Percentiles rank a stretch among this genome's conserved stretches.
Evolutionary conservation across 1,139 yeast genomes (phyloP).

Genomic region (Maudiozyma humilis): DNA sequence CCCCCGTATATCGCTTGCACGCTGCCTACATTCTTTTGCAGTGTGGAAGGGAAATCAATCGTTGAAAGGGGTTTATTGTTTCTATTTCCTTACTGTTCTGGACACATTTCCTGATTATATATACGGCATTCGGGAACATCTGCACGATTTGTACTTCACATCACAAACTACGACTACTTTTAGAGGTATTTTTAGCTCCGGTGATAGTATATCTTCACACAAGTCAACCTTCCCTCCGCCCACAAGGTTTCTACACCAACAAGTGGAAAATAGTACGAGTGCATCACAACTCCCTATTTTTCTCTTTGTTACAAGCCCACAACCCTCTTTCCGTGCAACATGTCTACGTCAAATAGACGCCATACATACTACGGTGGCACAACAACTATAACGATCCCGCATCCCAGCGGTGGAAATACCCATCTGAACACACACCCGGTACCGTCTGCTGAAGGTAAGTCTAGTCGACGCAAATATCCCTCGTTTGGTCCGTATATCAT

Average conservation of each 20-base stretch:
- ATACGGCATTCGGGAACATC: too few species aligned
- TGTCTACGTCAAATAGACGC: constrained; percentile 5
- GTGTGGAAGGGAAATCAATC: not conserved
- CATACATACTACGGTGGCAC: constrained; percentile 17
- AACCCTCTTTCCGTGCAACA: not conserved
- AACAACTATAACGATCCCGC: constrained; percentile 9
- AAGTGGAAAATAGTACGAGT: too few species aligned
- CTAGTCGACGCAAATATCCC: constrained; percentile 35
- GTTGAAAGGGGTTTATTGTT: not conserved
- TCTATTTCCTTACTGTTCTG: not conserved
- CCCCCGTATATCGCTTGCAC: not conserved
- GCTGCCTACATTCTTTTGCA: not conserved
- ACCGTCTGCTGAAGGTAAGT: constrained; percentile 1
- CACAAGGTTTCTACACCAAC: too few species aligned
- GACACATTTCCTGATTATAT: not conserved
- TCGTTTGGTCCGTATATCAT: constrained; percentile 75
- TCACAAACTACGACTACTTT: too few species aligned
- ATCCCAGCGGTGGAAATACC: not conserved
- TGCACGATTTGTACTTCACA: too few species aligned
- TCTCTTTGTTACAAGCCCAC: too few species aligned
- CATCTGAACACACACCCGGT: not conserved
- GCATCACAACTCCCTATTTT: too few species aligned
- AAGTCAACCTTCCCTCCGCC: too few species aligned
- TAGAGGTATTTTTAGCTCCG: not conserved
- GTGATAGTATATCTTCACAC: too few species aligned